Conservation (phyloP, 768 basidiomycete genomes). For the Lactarius psammicola region DNA sequence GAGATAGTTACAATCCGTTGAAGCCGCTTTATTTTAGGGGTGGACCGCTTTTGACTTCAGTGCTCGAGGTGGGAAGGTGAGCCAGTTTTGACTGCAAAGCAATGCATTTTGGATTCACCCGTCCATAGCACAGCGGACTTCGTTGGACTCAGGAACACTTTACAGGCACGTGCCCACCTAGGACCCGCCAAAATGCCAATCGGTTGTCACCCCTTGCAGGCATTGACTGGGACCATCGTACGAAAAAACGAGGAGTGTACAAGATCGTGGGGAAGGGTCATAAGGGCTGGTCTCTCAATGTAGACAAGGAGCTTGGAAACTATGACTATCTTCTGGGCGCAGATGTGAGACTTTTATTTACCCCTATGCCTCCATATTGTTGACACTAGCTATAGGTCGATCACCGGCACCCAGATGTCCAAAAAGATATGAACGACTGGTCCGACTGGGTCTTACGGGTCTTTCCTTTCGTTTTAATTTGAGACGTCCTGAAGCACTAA, state of each 20-base stretch:
- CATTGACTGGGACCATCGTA: conserved; percentile 78
- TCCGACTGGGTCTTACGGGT: conserved; percentile 72
- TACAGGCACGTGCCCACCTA: conserved; percentile 50
- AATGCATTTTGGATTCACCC: conserved; percentile 1
- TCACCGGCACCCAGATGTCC: conserved; percentile 78
- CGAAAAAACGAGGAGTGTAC: conserved; percentile 63
- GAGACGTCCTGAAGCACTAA: not conserved
- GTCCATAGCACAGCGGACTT: conserved; percentile 61
- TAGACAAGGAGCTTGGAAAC: conserved; percentile 84
- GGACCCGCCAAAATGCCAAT: not conserved
- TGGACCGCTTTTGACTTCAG: conserved; percentile 88
- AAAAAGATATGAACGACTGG: conserved; percentile 73
- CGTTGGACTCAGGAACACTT: conserved; percentile 80
- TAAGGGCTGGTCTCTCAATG: conserved; percentile 78
- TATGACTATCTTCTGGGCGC: conserved; percentile 80
- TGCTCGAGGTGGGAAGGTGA: conserved; percentile 71
- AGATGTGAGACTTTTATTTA: conserved; percentile 48
- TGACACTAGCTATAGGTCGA: conserved; percentile 56
- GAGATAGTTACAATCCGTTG: not conserved
- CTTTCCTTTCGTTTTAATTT: not conserved
- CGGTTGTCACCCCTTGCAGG: conserved; percentile 43
- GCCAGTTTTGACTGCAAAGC: not conserved
- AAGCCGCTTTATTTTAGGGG: conserved; percentile 44
- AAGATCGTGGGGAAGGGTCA: conserved; percentile 64
- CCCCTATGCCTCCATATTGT: conserved; percentile 8